Evolutionary conservation across 2,329 filamentous ascomycete species (phyloP), one percentile per base, ranked within the genome.

Genomic region (Nothophoma quercina): DNA sequence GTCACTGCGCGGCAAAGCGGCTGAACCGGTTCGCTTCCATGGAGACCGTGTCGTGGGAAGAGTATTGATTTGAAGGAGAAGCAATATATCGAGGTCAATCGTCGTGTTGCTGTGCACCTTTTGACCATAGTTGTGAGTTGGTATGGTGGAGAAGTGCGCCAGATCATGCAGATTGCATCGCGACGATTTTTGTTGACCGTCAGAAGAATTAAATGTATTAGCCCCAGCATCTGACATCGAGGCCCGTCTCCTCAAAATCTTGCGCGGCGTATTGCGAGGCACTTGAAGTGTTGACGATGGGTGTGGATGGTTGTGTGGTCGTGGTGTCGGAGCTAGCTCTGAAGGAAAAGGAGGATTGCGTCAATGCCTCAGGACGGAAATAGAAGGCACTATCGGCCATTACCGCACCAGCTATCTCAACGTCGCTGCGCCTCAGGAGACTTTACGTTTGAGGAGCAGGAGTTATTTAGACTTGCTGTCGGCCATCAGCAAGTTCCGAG

Each of bases 251-350:
- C 26, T 28, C 5, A 28, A n/a, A 22, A 7, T n/a, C 18, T 18
- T 22, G 9, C 10, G 21, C 43, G 33, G 30, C 25, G 25, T 30
- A 13, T 8, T 22, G 16, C 13, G 8, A 46, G 13, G 8, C 18
- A 9, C 26, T 5, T 2, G 13, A 5, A n/a, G n/a, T n/a, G 40
- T 43, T 25, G 18, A 21, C 16, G 7, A n/a, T n/a, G n/a, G n/a
- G n/a, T n/a, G n/a, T n/a, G n/a, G n/a, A 8, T 7, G 7, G 10
- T 45, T n/a, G 32, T 29, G 7, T 7, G 7, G 10, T 45, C 15
- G 32, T 29, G 23, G 12, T 29, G 32, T 36, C 28, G 30, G 41
- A 45, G 42, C 42, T 45, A 45, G n/a, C n/a, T n/a, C n/a, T n/a
- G n/a, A n/a, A n/a, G 7, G 18, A 8, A 13, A 32, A 3, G 12